Base-by-base conservation (phyloP, 441 rosid genomes). In the Gossypium trilobum region DNA sequence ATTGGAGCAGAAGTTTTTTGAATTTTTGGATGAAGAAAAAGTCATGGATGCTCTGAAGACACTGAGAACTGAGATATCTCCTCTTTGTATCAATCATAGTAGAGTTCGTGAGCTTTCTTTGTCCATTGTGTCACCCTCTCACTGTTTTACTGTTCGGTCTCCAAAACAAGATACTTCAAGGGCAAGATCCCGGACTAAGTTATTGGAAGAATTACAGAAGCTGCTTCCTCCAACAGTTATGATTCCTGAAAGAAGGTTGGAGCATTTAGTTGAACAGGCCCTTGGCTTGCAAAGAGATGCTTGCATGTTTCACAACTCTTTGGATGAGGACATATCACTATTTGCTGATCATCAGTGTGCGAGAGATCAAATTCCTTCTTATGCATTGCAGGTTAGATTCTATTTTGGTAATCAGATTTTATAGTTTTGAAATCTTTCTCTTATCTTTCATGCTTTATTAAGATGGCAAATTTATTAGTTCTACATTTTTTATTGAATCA, bases 341-440 rank as follows among this genome's bases (percentile, higher is more conserved):
- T 87, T 77, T 81, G 78, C 77, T n/a, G 87, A 87, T 80, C 94
- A 87, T 82, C 82, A 71, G 19, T 89, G 94, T 81, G 83, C 84
- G 66, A 78, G 77, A 78, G 82, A 83, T 72, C 86, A 87, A 60
- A 79, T 91, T 71, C 96, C 96, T 61, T 84, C 87, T 65, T 84
- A 70, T 73, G 84, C 92, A 29, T 44, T 91, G 70, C 96, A 91
- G 91, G 96, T 33, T 33, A 33, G 42, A 33, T 33, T 33, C 42
- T 33, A 33, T 33, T 6, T 33, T 33, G 42, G 42, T 33, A 33
- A 33, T 33, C 42, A 33, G 42, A 7, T 39, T 60, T 63, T 63
- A 0, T 64, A 22, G 57, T 57, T 39, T 23, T 31, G 4, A 31
- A 61, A n/a, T 64, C 56, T 61, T 29, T 22, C 33, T 57, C 62